Conservation (phyloP, 768 basidiomycete genomes). For the Amanita exitialis region DNA sequence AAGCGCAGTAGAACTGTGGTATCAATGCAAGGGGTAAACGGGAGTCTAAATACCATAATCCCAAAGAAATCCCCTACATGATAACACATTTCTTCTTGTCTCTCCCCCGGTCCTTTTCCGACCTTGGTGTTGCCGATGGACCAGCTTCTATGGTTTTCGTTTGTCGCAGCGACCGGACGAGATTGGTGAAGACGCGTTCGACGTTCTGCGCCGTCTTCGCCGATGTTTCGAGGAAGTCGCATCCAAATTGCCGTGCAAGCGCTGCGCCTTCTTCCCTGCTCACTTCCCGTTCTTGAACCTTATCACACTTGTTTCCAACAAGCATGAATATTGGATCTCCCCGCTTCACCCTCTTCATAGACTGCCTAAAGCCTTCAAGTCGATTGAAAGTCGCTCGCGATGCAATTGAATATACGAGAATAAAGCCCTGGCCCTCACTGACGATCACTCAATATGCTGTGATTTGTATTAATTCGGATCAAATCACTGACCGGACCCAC, state of each 20-base stretch:
- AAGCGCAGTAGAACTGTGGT: conserved; percentile 44
- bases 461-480: conserved; percentile 6
- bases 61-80: conserved; percentile 65
- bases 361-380: conserved; percentile 82
- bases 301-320: conserved; percentile 95
- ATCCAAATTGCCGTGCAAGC: conserved; percentile 76
- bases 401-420: conserved; percentile 93
- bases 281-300: conserved; percentile 84
- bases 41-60: conserved; percentile 62
- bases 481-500: conserved; percentile 80
- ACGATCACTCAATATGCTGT: conserved; percentile 6
- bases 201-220: conserved; percentile 93
- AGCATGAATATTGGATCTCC: conserved; percentile 84
- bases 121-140: conserved; percentile 26
- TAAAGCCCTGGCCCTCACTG: conserved; percentile 97
- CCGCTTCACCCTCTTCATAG: conserved; percentile 83
- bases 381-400: conserved; percentile 89
- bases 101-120: conserved; percentile 14
- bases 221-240: conserved; percentile 94
- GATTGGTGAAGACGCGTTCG: conserved; percentile 78
- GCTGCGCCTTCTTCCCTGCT: conserved; percentile 81
- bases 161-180: conserved; percentile 76
- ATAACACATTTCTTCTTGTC: conserved; percentile 58
- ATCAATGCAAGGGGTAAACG: conserved; percentile 76
- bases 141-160: conserved; percentile 49